phyloP scores from a whole-genome alignment of 441 rosid genomes.

The Populus hybrid region DNA sequence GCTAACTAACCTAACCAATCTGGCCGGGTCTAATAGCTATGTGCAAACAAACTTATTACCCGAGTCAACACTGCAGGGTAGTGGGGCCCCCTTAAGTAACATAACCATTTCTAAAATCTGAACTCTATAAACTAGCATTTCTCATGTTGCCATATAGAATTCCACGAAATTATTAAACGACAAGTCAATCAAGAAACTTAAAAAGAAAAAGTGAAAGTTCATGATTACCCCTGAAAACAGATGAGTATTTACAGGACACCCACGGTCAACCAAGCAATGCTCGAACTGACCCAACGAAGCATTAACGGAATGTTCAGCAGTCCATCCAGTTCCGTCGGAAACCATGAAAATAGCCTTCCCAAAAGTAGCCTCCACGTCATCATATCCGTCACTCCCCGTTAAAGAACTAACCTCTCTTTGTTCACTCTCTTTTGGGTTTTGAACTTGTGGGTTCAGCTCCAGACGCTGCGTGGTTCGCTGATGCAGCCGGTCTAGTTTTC shows the following conservation, averaged over 20 bases:
- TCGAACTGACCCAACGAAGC: slow-evolving; percentile 94
- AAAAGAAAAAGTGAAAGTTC: not conserved
- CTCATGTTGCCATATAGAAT: no score
- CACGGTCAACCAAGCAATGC: slow-evolving; percentile 79
- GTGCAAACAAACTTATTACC: no score
- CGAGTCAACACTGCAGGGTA: not conserved
- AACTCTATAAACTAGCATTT: not conserved
- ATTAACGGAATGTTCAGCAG: slow-evolving; percentile 79
- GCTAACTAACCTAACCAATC: no score
- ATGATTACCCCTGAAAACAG: slow-evolving; percentile 80
- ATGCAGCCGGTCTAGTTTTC: slow-evolving; percentile 53
- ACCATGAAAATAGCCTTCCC: slow-evolving; percentile 76
- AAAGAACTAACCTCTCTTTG: slow-evolving; percentile 3
- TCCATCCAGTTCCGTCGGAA: slow-evolving; percentile 97
- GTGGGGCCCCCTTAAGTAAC: not conserved
- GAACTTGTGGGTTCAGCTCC: slow-evolving; percentile 21
- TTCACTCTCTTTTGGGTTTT: slow-evolving; percentile 19
- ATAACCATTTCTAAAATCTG: not conserved
- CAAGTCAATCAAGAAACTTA: slow-evolving; percentile 12
- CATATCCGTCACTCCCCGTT: slow-evolving; percentile 19
- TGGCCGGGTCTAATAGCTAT: no score
- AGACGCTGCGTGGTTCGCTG: slow-evolving; percentile 19
- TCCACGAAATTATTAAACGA: not conserved
- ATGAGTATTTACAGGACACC: slow-evolving; percentile 85
- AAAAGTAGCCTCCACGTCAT: slow-evolving; percentile 26